Percentiles rank a stretch among this genome's conserved stretches.
Conservation (phyloP, 1,284 basidiomycete genomes). For the Sporisorium sorghi region DNA sequence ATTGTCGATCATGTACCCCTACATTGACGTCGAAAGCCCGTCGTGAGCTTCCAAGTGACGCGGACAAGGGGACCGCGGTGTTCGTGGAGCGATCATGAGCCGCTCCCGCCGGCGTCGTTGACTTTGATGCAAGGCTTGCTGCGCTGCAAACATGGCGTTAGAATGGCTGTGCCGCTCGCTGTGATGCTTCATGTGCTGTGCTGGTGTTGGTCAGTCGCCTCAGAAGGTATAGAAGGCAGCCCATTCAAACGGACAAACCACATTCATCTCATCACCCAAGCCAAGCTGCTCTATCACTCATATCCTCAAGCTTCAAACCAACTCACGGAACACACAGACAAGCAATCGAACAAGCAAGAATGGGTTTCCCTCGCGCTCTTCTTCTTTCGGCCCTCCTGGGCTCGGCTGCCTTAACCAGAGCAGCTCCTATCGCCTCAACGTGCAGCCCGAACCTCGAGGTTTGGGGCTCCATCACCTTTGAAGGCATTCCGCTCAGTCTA, state of each 20-base stretch:
- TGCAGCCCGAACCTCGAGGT: conserved; percentile 2
- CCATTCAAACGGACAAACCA: not conserved
- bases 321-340: not conserved
- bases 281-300: not conserved
- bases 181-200: too few species aligned
- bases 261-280: not conserved
- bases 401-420: conserved; percentile 4
- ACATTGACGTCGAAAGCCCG: too few species aligned
- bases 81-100: too few species aligned
- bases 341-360: conserved; percentile 6
- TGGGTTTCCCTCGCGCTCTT: conserved; percentile 13
- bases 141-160: too few species aligned
- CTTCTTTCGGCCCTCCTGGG: conserved; percentile 21
- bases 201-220: not conserved
- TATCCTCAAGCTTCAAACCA: too few species aligned
- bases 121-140: too few species aligned
- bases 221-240: not conserved
- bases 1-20: too few species aligned
- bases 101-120: too few species aligned
- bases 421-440: conserved; percentile 11
- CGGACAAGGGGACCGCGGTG: too few species aligned
- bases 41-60: too few species aligned
- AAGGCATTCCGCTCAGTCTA: conserved; percentile 14
- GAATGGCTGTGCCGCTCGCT: too few species aligned
- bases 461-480: conserved; percentile 11